These are phyloP conservation scores for Suillus brevipes DNA, from an alignment of 768 basidiomycete species.

Conservation along the genomic window DNA sequence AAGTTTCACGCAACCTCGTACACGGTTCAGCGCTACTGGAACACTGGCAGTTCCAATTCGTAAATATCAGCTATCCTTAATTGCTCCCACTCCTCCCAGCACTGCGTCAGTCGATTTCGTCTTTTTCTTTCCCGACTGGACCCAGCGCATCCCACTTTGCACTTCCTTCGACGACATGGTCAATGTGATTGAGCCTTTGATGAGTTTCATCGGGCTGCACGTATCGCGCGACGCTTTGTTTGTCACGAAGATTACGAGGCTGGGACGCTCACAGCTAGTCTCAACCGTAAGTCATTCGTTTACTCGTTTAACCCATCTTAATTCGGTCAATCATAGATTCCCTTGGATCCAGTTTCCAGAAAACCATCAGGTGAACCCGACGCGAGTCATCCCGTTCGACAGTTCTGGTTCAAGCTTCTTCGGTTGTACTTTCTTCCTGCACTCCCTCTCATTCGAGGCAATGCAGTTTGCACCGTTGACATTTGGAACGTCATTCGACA, in stretches of 20 bases:
- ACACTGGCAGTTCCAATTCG: slow-evolving; percentile 51
- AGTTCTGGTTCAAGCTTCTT: slow-evolving; percentile 83
- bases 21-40: slow-evolving; percentile 63
- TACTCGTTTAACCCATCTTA: slow-evolving; percentile 1
- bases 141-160: slow-evolving; percentile 66
- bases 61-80: slow-evolving; percentile 69
- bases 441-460: slow-evolving; percentile 79
- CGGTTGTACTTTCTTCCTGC: slow-evolving; percentile 85
- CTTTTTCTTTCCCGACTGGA: slow-evolving; percentile 91
- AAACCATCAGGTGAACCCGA: slow-evolving; percentile 55
- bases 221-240: slow-evolving; percentile 77
- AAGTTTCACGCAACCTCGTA: slow-evolving; percentile 62
- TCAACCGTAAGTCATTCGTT: slow-evolving; percentile 45
- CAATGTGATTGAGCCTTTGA: slow-evolving; percentile 74
- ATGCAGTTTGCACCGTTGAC: slow-evolving; percentile 87
- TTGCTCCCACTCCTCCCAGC: slow-evolving; percentile 79
- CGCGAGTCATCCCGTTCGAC: slow-evolving; percentile 57
- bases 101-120: slow-evolving; percentile 76
- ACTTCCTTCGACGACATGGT: slow-evolving; percentile 65
- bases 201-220: slow-evolving; percentile 79
- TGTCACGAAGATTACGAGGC: slow-evolving; percentile 75
- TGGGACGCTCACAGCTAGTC: slow-evolving; percentile 67
- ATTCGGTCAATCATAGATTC: slow-evolving; percentile 35
- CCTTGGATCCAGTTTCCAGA: slow-evolving; percentile 62
- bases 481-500: slow-evolving; percentile 87